Evolutionary conservation across 2,329 filamentous ascomycete genomes (phyloP), one percentile per base, ranked within the genome.

Genomic region (Zymoseptoria crescenta): DNA sequence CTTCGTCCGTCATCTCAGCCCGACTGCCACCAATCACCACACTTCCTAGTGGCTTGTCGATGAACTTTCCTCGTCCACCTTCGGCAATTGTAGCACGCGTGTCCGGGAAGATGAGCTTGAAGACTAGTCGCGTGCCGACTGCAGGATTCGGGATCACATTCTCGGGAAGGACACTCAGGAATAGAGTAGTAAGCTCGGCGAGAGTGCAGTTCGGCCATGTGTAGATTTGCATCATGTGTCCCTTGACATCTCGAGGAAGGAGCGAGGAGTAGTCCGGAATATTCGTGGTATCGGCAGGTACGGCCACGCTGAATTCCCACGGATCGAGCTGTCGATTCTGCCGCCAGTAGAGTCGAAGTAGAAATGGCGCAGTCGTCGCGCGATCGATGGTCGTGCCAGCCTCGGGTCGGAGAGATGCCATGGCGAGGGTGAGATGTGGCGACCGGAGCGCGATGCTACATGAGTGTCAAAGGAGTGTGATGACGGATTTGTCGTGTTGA

Each of bases 31-130:
- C 87, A 9, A 96, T 79, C 5, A 96, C 83, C 2, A 96, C 82
- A 67, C 85, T 92, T 0, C 93, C 93, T 0, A 97, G 79, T 60
- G 96, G 90, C 68, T 90, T 91, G 21, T 85, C 85, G 16, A 87
- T 80, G 75, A 88, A 96, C 30, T 87, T 83, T 62, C 83, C 81
- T 55, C 80, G 74, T 27, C 74, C 75, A 20, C 73, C 74, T 56
- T 71, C 74, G 64, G 68, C 64, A 57, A 75, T 69, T 60, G 79
- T 73, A 51, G 74, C 74, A 55, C 79, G 75, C 24, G 88, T 83
- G 73, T 96, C 91, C 1, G 89, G 88, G 72, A 88, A 96, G 56
- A 96, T 84, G 19, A 96, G 83, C 53, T 92, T 87, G 76, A 94
- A 97, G 61, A 85, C 86, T n/a, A 96, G 81, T 56, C 93, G 85